A percentile compares a stretch with the other conserved stretches of the same genome.
Conservation (phyloP, 208 protist species). For the Leishmania amazonensis region DNA sequence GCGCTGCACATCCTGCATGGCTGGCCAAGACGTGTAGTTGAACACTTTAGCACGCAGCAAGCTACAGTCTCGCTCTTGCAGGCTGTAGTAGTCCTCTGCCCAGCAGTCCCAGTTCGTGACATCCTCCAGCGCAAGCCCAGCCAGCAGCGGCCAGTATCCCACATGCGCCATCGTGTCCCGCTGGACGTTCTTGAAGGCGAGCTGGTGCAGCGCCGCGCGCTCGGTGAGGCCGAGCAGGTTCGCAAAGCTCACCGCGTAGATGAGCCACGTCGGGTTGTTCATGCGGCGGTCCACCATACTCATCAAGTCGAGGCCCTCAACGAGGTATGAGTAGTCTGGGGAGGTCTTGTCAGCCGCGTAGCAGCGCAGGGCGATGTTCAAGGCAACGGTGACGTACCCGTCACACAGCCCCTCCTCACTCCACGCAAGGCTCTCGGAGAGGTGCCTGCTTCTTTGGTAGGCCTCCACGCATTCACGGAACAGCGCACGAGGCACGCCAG, state of each 20-base stretch:
- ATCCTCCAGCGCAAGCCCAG: constrained; percentile 60
- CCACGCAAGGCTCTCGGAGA: constrained; percentile 69
- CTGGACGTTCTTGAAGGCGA: constrained; percentile 87
- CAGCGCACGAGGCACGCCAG: constrained; percentile 38
- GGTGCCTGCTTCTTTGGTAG: constrained; percentile 50
- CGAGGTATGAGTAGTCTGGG: constrained; percentile 42
- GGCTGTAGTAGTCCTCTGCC: constrained; percentile 60
- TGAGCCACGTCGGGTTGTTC: constrained; percentile 88
- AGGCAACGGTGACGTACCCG: constrained; percentile 76
- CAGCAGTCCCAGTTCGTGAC: constrained; percentile 53
- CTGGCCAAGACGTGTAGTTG: constrained; percentile 78
- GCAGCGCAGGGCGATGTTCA: constrained; percentile 73
- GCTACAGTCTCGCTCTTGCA: constrained; percentile 67
- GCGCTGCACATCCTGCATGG: constrained; percentile 76
- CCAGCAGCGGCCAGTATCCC: constrained; percentile 80
- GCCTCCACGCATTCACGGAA: constrained; percentile 44
- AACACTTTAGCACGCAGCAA: constrained; percentile 84
- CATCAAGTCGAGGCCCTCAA: constrained; percentile 55
- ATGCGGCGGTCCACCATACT: constrained; percentile 55
- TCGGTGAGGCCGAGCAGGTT: constrained; percentile 68
- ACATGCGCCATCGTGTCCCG: constrained; percentile 90
- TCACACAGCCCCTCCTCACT: constrained; percentile 87
- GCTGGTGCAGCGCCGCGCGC: constrained; percentile 59
- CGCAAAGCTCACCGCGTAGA: constrained; percentile 72
- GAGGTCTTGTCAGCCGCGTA: constrained; percentile 34